A percentile compares a stretch with the other conserved stretches of the same genome.
These are phyloP conservation scores for Neurospora sp. DNA, from an alignment of 495 filamentous ascomycete species.

Conservation along the genomic window DNA sequence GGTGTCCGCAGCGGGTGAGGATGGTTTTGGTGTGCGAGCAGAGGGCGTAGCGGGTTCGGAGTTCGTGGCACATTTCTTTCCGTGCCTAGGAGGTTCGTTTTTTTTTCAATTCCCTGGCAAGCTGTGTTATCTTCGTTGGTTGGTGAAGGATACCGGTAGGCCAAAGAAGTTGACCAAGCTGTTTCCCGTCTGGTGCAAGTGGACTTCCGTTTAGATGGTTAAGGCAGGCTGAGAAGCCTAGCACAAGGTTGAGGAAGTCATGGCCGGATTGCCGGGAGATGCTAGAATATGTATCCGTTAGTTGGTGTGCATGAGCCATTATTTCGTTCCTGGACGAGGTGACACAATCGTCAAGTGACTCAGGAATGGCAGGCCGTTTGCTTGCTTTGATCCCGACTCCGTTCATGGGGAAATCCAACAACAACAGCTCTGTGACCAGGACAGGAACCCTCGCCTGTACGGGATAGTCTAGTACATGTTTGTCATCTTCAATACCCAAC, in stretches of 20 bases:
- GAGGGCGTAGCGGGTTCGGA: not conserved
- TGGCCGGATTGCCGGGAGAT: not conserved
- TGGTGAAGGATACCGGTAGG: too few species aligned
- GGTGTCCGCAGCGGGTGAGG: not conserved
- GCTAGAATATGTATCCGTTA: not conserved
- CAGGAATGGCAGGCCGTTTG: not conserved
- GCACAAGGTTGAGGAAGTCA: not conserved
- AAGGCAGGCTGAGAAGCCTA: not conserved
- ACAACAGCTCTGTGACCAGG: not conserved
- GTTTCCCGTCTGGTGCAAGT: too few species aligned
- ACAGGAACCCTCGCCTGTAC: not conserved
- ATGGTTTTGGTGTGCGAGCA: not conserved
- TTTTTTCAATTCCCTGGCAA: too few species aligned
- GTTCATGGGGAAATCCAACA: not conserved
- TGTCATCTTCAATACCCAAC: not conserved
- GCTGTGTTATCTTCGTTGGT: too few species aligned
- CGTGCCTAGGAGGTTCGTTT: too few species aligned
- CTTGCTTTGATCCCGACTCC: not conserved
- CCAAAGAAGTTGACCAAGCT: too few species aligned
- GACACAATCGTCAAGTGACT: not conserved
- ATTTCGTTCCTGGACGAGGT: not conserved
- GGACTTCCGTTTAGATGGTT: too few species aligned
- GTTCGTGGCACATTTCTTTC: not conserved
- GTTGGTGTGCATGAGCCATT: not conserved
- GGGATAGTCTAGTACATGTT: too few species aligned